Conservation (phyloP, 75 land plant genomes). For the Sequoia sempervirens region DNA sequence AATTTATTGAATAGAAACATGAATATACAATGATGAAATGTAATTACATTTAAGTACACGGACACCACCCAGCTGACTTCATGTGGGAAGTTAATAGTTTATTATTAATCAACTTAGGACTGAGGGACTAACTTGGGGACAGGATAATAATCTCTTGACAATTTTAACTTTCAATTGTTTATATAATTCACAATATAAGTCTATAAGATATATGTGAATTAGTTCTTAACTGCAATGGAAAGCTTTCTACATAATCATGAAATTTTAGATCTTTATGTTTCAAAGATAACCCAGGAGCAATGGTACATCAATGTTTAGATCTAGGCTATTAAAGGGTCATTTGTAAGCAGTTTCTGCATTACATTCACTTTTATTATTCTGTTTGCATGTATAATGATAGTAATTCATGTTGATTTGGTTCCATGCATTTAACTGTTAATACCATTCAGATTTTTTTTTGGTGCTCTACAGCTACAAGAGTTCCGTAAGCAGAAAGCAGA, state of each 20-base stretch:
- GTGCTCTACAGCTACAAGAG: constrained; percentile 42
- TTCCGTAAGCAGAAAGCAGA: constrained; percentile 60
- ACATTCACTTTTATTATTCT: not conserved
- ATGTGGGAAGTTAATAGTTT: too few relatives aligned
- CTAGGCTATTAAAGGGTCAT: not conserved
- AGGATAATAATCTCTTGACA: too few relatives aligned
- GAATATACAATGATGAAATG: too few relatives aligned
- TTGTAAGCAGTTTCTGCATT: not conserved
- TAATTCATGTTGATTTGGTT: not conserved
- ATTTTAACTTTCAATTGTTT: not conserved
- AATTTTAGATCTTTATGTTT: not conserved
- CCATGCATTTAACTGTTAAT: not conserved
- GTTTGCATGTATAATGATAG: not conserved
- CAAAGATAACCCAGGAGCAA: not conserved
- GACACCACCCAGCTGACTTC: too few relatives aligned
- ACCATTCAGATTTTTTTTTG: not conserved
- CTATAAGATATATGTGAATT: not conserved
- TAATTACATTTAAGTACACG: too few relatives aligned
- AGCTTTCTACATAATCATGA: not conserved
- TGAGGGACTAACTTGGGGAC: too few relatives aligned
- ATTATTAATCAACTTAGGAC: too few relatives aligned
- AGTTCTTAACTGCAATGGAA: not conserved
- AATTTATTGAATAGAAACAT: too few relatives aligned
- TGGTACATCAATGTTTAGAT: not conserved
- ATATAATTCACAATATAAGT: not conserved